Percentiles rank a stretch among this genome's conserved stretches.
phyloP scores from a whole-genome alignment of 1,284 basidiomycete species.

The Pascua sp. region DNA sequence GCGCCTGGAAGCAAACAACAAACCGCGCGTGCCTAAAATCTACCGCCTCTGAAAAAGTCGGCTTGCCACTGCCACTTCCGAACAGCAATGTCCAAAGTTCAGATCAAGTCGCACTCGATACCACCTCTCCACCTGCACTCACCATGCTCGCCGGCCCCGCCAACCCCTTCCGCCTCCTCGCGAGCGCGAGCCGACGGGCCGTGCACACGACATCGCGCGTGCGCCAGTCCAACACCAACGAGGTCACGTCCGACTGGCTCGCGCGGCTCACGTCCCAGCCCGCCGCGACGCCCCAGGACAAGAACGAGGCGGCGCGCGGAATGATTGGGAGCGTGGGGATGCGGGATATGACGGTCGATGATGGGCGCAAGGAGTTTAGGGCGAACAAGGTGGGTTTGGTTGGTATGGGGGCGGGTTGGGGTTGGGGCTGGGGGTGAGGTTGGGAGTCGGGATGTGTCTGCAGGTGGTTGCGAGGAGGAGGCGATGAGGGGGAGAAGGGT shows the following conservation, averaged over 20 bases:
- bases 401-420: too few species aligned
- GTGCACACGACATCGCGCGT: conserved; percentile 6
- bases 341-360: conserved; percentile 4
- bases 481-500: too few species aligned
- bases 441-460: too few species aligned
- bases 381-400: conserved; percentile 9
- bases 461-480: too few species aligned
- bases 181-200: not conserved
- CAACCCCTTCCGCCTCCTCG: not conserved
- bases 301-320: conserved; percentile 10
- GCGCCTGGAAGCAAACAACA: too few species aligned
- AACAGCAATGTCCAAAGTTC: not conserved
- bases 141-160: not conserved
- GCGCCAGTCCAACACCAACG: conserved; percentile 3
- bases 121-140: not conserved
- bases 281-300: not conserved
- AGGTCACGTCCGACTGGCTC: conserved; percentile 19
- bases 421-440: too few species aligned
- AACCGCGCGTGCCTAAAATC: too few species aligned
- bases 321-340: conserved; percentile 17
- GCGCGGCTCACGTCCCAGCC: conserved; percentile 9
- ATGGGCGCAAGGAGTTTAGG: conserved; percentile 2
- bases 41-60: not conserved
- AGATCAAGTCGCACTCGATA: not conserved
- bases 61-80: not conserved